Evolutionary conservation across 495 filamentous ascomycete genomes (phyloP).

Genomic region (Lasiosphaeria hispida): DNA sequence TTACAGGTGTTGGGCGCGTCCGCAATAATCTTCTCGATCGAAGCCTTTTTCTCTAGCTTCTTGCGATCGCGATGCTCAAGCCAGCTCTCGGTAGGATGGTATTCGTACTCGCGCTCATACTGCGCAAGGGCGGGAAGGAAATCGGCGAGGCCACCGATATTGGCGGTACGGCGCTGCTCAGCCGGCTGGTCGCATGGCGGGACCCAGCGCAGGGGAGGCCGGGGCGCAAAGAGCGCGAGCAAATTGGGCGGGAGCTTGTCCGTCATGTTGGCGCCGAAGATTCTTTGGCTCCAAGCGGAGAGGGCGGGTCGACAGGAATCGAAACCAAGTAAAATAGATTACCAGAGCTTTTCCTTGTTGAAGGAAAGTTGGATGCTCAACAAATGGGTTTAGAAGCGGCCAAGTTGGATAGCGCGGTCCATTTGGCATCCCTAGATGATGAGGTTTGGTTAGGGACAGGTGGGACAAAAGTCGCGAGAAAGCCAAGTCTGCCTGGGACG

Average conservation of each 20-base stretch:
- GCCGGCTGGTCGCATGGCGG: constrained; percentile 79
- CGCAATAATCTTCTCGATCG: constrained; percentile 57
- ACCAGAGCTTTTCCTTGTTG: neutral
- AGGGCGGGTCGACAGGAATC: neutral
- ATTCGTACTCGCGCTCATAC: constrained; percentile 69
- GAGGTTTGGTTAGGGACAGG: neutral
- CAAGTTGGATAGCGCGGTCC: neutral
- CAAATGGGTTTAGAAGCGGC: neutral
- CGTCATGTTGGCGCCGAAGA: constrained; percentile 59
- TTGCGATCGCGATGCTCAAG: constrained; percentile 77
- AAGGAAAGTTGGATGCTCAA: neutral
- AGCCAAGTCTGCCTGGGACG: neutral
- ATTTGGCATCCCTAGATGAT: too few relatives aligned
- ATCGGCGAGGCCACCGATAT: constrained; percentile 68
- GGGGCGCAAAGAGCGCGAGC: constrained; percentile 88
- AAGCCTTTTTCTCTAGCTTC: constrained; percentile 72
- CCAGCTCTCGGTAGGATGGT: constrained; percentile 87
- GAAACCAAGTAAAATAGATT: too few relatives aligned
- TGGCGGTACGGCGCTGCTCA: constrained; percentile 71
- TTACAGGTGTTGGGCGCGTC: constrained; percentile 70
- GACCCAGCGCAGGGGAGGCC: constrained; percentile 87
- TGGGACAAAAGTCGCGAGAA: constrained; percentile 8
- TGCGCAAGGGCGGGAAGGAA: constrained; percentile 68
- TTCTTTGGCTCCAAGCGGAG: neutral
- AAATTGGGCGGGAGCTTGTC: constrained; percentile 93